Base-by-base conservation (phyloP, 2,329 filamentous ascomycete species). In the Phaeosphaeria sp. region DNA sequence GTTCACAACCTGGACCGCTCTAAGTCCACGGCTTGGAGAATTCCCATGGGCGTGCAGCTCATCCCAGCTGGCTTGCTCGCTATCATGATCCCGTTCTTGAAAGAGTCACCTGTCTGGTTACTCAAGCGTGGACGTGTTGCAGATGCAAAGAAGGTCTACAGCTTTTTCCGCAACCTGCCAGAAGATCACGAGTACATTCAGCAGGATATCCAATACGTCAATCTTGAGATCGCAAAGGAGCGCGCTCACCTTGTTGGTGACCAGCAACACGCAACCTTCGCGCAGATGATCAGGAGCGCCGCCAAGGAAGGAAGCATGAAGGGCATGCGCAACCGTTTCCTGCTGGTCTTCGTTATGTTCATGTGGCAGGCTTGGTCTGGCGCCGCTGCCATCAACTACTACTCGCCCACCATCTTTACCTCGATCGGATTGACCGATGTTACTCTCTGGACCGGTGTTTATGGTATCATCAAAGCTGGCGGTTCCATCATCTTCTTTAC, bases 21-120 rank as follows among this genome's bases (percentile, higher is more conserved):
- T 1, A 72, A 81, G 1, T 81, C 77, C n/a, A 76, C 74, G 1
- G 86, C 88, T 67, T 90, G 87, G 87, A 77, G 87, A 20, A 84
- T 90, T 46, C 88, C 88, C 1, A 87, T 85, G 45, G 82, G 76
- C 2, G 62, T 81, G n/a, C 80, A 81, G 55, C 68, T 80, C 1
- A 68, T 80, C 2, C 79, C 79, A 0, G 79, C 74, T n/a, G 67
- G 73, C 1, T 60, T 78, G 15, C 68, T 78, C 6, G 65, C 70
- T 4, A 27, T 73, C 3, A 73, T 75, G 55, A 74, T 75, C 18
- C 65, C 69, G 4, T 61, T 76, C 27, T 66, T 72, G 40, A 74
- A 73, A 13, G 76, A 78, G 48, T 72, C 68, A 5, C 75, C 76
- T 7, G 67, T 70, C 2, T 75, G 73, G 73, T 51, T 73, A 1